Evolutionary conservation across 1,284 basidiomycete species (phyloP).

Genomic region (Moniliella sp.): DNA sequence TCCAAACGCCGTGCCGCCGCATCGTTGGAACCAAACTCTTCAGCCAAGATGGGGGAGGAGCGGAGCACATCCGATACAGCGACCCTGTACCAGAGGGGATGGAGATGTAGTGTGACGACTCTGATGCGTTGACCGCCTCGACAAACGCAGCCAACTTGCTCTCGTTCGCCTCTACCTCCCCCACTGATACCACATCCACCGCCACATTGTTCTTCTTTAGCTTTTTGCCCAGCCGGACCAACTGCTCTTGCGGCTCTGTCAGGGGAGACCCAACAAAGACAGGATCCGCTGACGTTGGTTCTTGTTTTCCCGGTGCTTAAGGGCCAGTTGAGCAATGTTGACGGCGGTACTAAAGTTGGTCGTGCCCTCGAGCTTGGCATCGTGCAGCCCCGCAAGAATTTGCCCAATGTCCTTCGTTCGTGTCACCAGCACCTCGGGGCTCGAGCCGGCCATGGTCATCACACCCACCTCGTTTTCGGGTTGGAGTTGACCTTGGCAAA

Average conservation of each 20-base stretch:
- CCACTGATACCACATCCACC: constrained; percentile 65
- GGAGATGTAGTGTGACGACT: too few relatives aligned
- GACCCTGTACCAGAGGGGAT: too few relatives aligned
- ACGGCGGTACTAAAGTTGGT: constrained; percentile 72
- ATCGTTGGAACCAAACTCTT: too few relatives aligned
- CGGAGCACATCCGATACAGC: too few relatives aligned
- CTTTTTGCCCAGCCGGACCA: constrained; percentile 69
- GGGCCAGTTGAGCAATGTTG: constrained; percentile 69
- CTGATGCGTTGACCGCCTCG: constrained; percentile 51
- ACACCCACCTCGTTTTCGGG: constrained; percentile 91
- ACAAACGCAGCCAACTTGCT: constrained; percentile 52
- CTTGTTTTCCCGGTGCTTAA: constrained; percentile 97
- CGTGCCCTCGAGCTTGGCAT: constrained; percentile 51
- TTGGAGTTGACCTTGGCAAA: constrained; percentile 73
- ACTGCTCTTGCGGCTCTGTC: constrained; percentile 8
- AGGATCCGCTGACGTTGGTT: constrained; percentile 84
- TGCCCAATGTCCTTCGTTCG: constrained; percentile 85
- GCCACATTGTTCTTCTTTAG: constrained; percentile 98
- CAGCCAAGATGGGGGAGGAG: too few relatives aligned
- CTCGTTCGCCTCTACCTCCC: constrained; percentile 40
- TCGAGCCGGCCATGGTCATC: constrained; percentile 87
- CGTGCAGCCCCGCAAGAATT: constrained; percentile 58
- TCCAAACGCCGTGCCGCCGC: constrained; percentile 33
- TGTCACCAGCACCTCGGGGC: constrained; percentile 76
- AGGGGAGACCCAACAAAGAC: constrained; percentile 65